phyloP scores from a whole-genome alignment of 805 yeast genomes.

The Ogataea allantospora region DNA sequence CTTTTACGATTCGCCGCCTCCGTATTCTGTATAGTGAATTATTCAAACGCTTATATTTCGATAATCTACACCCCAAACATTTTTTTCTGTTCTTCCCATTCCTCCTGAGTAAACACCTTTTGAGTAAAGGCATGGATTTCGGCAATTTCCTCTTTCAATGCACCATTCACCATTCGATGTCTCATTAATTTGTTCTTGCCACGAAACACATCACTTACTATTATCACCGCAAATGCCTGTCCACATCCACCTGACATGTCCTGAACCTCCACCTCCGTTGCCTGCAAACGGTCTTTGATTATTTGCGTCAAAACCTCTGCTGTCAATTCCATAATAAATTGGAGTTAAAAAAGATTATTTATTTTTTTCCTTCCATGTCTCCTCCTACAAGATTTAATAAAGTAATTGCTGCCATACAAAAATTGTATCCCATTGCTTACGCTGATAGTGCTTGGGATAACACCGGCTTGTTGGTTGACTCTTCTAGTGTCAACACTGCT shows the following conservation, averaged over 20 bases:
- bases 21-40: conserved; percentile 20
- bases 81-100: conserved; percentile 58
- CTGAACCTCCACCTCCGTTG: conserved; percentile 65
- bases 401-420: conserved; percentile 57
- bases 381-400: conserved; percentile 36
- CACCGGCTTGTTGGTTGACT: conserved; percentile 84
- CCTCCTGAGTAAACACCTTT: conserved; percentile 83
- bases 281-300: conserved; percentile 57
- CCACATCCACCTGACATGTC: conserved; percentile 96
- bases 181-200: conserved; percentile 85
- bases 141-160: conserved; percentile 81
- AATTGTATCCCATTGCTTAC: conserved; percentile 71
- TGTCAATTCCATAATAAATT: conserved; percentile 25
- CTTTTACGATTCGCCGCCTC: conserved; percentile 25
- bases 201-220: conserved; percentile 66
- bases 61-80: conserved; percentile 18
- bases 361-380: conserved; percentile 6
- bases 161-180: conserved; percentile 79
- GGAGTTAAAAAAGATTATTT: neutral
- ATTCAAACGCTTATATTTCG: conserved; percentile 1
- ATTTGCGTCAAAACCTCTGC: conserved; percentile 42
- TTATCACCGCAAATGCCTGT: conserved; percentile 91
- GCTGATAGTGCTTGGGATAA: conserved; percentile 96
- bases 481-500: conserved; percentile 30
- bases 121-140: conserved; percentile 94